Conservation (phyloP, 1,139 yeast genomes). For the Kurtzmaniella quercitrusa region DNA sequence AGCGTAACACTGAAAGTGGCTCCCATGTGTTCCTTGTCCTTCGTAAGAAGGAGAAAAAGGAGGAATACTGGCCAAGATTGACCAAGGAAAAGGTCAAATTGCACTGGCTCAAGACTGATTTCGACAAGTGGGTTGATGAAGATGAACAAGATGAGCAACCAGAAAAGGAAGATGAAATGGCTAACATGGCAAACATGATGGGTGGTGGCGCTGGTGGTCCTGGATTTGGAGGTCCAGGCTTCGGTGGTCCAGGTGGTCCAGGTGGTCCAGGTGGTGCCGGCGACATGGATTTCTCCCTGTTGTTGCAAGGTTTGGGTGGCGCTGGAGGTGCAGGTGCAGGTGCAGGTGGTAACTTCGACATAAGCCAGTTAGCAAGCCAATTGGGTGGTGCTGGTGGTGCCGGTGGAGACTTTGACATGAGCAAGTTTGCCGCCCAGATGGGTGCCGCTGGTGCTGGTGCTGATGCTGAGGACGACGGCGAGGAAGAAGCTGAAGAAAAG, state of each 20-base stretch:
- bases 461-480: slow-evolving; percentile 30
- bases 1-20: slow-evolving; percentile 57
- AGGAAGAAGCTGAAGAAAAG: slow-evolving; percentile 21
- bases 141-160: slow-evolving; percentile 77
- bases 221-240: slow-evolving; percentile 35
- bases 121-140: slow-evolving; percentile 96
- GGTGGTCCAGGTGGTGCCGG: slow-evolving; percentile 19
- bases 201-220: slow-evolving; percentile 27
- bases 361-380: slow-evolving; percentile 19
- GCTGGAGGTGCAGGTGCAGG: slow-evolving; percentile 20
- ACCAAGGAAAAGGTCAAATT: slow-evolving; percentile 69
- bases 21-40: slow-evolving; percentile 67
- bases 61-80: slow-evolving; percentile 91
- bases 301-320: slow-evolving; percentile 24
- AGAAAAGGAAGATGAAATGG: slow-evolving; percentile 43
- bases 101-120: slow-evolving; percentile 85
- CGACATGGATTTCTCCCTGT: slow-evolving; percentile 12
- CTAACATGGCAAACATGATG: slow-evolving; percentile 26
- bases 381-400: slow-evolving; percentile 26
- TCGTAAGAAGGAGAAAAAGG: slow-evolving; percentile 62
- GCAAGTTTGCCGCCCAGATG: slow-evolving; percentile 41
- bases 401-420: slow-evolving; percentile 33
- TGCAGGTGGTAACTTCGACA: slow-evolving; percentile 26
- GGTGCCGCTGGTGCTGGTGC: slow-evolving; percentile 39
- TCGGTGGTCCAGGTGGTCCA: slow-evolving; percentile 35